A percentile compares a stretch with the other conserved stretches of the same genome.
Conservation (phyloP, 768 basidiomycete genomes). For the Obba rivulosa region DNA sequence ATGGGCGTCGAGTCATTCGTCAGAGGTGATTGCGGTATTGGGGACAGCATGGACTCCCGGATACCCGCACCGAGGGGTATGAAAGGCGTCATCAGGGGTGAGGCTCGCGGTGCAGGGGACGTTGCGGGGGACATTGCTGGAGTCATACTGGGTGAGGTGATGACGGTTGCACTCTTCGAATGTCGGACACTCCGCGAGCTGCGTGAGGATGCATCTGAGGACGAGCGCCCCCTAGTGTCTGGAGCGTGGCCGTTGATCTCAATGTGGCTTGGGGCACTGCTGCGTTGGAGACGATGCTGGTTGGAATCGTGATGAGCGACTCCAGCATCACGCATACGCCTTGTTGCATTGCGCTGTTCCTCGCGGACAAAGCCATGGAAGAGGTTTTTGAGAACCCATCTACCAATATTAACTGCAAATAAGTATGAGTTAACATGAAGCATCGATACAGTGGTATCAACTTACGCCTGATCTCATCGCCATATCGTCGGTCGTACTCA, state of each 20-base stretch:
- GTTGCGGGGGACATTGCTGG: conserved; percentile 54
- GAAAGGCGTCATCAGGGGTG: conserved; percentile 55
- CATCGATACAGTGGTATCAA: conserved; percentile 15
- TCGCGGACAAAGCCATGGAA: conserved; percentile 76
- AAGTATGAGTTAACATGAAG: not conserved
- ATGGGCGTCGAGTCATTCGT: conserved; percentile 14
- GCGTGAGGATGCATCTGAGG: conserved; percentile 20
- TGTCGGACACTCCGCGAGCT: conserved; percentile 1
- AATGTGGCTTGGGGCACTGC: conserved; percentile 17
- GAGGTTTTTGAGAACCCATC: conserved; percentile 84
- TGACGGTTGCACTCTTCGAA: conserved; percentile 37
- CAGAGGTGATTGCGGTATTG: conserved; percentile 22
- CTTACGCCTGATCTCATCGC: conserved; percentile 79
- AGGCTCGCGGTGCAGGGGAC: conserved; percentile 37
- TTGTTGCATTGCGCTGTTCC: conserved; percentile 40
- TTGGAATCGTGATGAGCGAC: conserved; percentile 14
- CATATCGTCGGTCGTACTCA: conserved; percentile 50
- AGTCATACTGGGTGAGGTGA: conserved; percentile 60
- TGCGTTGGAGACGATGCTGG: conserved; percentile 19
- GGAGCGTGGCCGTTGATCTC: conserved; percentile 22
- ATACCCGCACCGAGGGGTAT: conserved; percentile 34
- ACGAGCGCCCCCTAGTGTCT: conserved; percentile 22
- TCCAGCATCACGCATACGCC: conserved; percentile 15
- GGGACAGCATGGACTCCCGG: conserved; percentile 19
- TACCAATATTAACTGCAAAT: conserved; percentile 78